Evolutionary conservation across 139 green algal species (phyloP), one percentile per base, ranked within the genome.

Genomic region (Tetradesmus obliquus): DNA sequence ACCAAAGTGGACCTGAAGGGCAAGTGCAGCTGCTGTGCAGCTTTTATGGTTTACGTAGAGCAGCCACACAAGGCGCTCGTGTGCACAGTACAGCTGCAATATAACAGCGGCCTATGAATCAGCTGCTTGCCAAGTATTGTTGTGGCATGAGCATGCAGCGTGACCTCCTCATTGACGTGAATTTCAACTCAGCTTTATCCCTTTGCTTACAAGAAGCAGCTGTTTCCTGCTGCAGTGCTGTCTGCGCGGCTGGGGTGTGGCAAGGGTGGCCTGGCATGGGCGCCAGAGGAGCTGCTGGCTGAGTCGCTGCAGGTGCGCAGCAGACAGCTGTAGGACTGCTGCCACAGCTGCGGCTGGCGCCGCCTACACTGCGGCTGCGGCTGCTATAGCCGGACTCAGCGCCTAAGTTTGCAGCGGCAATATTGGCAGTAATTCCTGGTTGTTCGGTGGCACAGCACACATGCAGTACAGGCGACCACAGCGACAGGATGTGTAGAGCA

Each of bases 1-100:
- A 97, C 95, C 3, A 97, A 95, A 53, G 91, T 97, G 8, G 96
- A 97, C 86, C 83, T 97, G 0, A 95, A 96, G 89, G 91, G 95
- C 95, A 53, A 5, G 58, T 9, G 10, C 10, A 76, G 57, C 4
- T 24, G 79, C 88, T 57, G 57, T 19, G 1, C 45, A 54, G 19
- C 57, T 32, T 17, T 74, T 62, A 3, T 71, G 58, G 6, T 53
- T n/a, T 17, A 45, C 54, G 15, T 7, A 79, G 72, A 24, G 15
- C 69, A 60, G 24, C 76, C 76, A 83, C 9, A 54, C 9, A 51
- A 17, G 45, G 3, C 54, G 32, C 79, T 57, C 32, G 12, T 76
- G 66, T 6, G 66, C n/a, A 3, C 66, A 76, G 66, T 7, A 76
- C 17, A 24, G 17, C n/a, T 71, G 60, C 66, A 5, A 19, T 4